These are phyloP conservation scores for Eucalyptus polybractea DNA, from an alignment of 345 rosid genomes.

Conservation along the genomic window DNA sequence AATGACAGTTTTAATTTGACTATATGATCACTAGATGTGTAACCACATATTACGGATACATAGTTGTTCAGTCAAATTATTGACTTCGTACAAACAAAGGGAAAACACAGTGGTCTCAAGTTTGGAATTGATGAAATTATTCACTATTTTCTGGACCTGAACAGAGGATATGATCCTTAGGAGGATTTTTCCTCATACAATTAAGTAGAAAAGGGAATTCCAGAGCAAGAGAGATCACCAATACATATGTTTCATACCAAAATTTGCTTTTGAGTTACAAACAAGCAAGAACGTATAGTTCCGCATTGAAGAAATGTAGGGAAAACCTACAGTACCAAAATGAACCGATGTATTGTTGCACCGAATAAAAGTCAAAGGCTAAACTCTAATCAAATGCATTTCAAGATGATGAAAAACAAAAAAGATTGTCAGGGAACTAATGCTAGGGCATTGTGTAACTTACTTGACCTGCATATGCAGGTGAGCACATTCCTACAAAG, in stretches of 20 bases:
- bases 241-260: background rate
- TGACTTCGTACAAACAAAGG: background rate
- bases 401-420: background rate
- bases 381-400: background rate
- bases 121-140: background rate
- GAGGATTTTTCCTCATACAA: background rate
- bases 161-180: background rate
- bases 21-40: background rate
- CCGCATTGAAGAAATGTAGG: background rate
- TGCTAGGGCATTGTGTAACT: background rate
- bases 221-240: background rate
- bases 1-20: background rate
- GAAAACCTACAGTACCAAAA: background rate
- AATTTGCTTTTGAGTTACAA: background rate
- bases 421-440: background rate
- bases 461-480: background rate
- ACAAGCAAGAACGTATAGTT: background rate
- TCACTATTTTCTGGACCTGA: background rate
- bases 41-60: background rate
- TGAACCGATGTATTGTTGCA: background rate
- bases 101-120: background rate
- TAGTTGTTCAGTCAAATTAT: background rate
- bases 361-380: background rate
- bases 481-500: conserved; percentile 11
- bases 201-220: background rate